Percentiles rank a stretch among this genome's conserved stretches.
Conservation (phyloP, 257 asterid genomes). For the Hygrophila difformis region DNA sequence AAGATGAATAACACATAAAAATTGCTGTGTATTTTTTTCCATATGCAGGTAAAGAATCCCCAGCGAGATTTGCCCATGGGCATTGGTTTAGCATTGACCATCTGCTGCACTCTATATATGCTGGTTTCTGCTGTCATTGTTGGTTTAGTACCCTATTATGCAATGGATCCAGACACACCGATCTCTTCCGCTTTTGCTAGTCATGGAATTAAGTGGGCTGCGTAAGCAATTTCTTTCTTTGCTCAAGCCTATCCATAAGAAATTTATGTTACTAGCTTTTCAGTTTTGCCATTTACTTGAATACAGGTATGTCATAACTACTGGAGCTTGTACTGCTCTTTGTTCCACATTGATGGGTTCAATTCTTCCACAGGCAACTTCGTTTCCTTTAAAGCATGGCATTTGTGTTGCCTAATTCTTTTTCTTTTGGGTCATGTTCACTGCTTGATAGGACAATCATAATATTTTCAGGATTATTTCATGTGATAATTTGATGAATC, state of each 20-base stretch:
- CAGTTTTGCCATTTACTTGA: slow-evolving; percentile 8
- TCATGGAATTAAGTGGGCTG: slow-evolving; percentile 86
- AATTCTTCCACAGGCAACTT: slow-evolving; percentile 78
- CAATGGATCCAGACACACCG: slow-evolving; percentile 95
- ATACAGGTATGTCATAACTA: slow-evolving; percentile 60
- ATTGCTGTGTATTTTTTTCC: slow-evolving; percentile 1
- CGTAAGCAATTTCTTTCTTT: slow-evolving; percentile 44
- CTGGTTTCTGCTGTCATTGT: slow-evolving; percentile 92
- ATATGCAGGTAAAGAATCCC: slow-evolving; percentile 78
- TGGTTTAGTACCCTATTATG: slow-evolving; percentile 90
- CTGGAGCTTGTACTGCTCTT: slow-evolving; percentile 92
- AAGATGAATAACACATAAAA: slow-evolving; percentile 5
- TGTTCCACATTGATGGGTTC: slow-evolving; percentile 97
- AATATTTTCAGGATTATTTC: too few species aligned
- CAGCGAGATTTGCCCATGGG: slow-evolving; percentile 94
- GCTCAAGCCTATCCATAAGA: slow-evolving; percentile 1
- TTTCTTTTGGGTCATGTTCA: too few species aligned
- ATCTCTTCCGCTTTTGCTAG: slow-evolving; percentile 85
- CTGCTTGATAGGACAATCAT: too few species aligned
- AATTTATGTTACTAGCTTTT: background rate
- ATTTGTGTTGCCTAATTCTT: too few species aligned
- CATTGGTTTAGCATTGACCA: slow-evolving; percentile 73
- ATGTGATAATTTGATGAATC: too few species aligned
- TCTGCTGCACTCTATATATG: slow-evolving; percentile 82
- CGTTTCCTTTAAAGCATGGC: background rate